Evolutionary conservation across 2,329 filamentous ascomycete genomes (phyloP), one percentile per base, ranked within the genome.

Genomic region (Hymenoscyphus fraxineus): DNA sequence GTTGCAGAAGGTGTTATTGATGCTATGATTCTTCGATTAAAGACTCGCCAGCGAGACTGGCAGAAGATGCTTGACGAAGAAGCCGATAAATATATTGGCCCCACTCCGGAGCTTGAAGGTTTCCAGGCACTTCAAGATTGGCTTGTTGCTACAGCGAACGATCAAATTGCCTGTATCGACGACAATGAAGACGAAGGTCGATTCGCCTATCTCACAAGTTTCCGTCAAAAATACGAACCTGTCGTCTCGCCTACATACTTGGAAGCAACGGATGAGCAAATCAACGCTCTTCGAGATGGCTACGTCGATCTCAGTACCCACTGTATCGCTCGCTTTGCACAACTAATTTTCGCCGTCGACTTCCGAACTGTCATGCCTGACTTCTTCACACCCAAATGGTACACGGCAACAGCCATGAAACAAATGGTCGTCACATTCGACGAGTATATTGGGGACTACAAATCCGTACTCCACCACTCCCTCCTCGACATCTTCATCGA

Each of bases 141-240:
- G 93, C 88, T 99, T 63, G 88, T 99, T 61, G 93, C 95, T 57
- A 92, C 96, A 64, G 95, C 96, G 71, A 99, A 99, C 79, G 95
- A 99, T 78, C 95, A 99, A 77, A 98, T 99, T 75, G 93, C 93
- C 64, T 97, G 93, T 77, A 97, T 99, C 73, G 95, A 98, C 76
- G 96, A 98, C 74, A 90, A 90, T 70, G 89, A 92, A 66, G 89
- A 91, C 61, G 86, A 88, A 61, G 86, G 85, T 65, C 87, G 89
- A 39, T 81, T 90, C 32, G 91, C 90, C 38, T 97, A 97, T 79
- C 84, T 98, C 59, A 89, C 91, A 3, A 89, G 89, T 73, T 97
- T 97, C 85, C 88, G 88, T 71, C 86, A 88, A 71, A 92, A 95
- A 73, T 90, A 96, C 74, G 90, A 92, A 74, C 83, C 90, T 1